These are phyloP conservation scores for Termitomyces sp. DNA, from an alignment of 768 basidiomycete species.

Conservation along the genomic window DNA sequence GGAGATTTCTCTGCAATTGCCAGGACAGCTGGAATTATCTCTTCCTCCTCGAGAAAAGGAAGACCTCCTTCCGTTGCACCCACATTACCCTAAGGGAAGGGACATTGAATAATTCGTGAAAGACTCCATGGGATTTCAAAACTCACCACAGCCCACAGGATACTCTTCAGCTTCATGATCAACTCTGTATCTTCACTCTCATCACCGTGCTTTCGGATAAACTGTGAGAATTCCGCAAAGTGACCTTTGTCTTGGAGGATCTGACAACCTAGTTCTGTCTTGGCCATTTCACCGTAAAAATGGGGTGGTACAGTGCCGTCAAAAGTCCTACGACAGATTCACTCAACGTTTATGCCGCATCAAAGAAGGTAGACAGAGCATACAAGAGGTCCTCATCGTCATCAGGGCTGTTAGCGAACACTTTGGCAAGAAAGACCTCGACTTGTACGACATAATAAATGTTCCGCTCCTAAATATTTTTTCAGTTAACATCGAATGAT, in stretches of 20 bases:
- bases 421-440: slow-evolving; percentile 84
- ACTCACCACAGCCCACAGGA: slow-evolving; percentile 93
- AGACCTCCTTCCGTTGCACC: slow-evolving; percentile 87
- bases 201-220: slow-evolving; percentile 80
- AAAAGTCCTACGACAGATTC: slow-evolving; percentile 43
- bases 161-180: slow-evolving; percentile 88
- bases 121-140: background rate
- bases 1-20: slow-evolving; percentile 88
- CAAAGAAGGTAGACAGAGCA: slow-evolving; percentile 14
- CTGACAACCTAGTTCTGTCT: slow-evolving; percentile 92
- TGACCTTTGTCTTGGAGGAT: slow-evolving; percentile 88
- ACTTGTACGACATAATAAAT: slow-evolving; percentile 90
- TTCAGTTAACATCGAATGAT: background rate
- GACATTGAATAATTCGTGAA: background rate
- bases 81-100: slow-evolving; percentile 74
- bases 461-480: slow-evolving; percentile 71
- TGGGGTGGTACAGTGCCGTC: slow-evolving; percentile 90
- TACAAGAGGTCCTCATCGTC: slow-evolving; percentile 61
- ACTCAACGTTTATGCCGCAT: background rate
- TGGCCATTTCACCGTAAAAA: slow-evolving; percentile 97
- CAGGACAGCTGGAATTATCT: slow-evolving; percentile 84
- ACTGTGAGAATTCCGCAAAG: slow-evolving; percentile 85
- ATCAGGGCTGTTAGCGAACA: slow-evolving; percentile 59
- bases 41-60: slow-evolving; percentile 94
- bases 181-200: slow-evolving; percentile 82